Evolutionary conservation across 345 rosid species (phyloP).

Genomic region (Eucalyptus marginata): DNA sequence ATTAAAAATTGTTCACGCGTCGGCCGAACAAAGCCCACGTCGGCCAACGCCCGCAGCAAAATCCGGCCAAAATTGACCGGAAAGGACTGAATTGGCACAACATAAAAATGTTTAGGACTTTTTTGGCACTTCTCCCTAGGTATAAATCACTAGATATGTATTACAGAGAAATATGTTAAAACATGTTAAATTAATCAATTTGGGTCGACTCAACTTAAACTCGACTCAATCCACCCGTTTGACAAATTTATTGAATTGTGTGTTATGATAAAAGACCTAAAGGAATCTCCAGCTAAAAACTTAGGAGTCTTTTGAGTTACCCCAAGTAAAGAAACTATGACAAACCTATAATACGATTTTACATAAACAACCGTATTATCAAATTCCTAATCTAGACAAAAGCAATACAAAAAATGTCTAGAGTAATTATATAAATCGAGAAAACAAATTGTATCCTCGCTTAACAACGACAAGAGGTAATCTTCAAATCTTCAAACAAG

Average conservation of each 20-base stretch:
- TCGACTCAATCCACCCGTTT: accelerated
- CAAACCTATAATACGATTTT: not conserved
- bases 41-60: too few relatives aligned
- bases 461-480: not conserved
- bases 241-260: not conserved
- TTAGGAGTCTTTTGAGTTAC: not conserved
- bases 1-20: too few relatives aligned
- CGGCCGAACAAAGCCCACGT: too few relatives aligned
- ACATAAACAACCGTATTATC: not conserved
- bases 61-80: too few relatives aligned
- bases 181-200: too few relatives aligned
- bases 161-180: too few relatives aligned
- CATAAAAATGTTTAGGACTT: too few relatives aligned
- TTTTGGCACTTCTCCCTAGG: too few relatives aligned
- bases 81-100: too few relatives aligned
- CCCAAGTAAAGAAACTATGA: not conserved
- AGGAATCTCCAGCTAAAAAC: not conserved
- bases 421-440: not conserved
- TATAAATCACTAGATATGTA: too few relatives aligned
- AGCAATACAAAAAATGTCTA: not conserved
- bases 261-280: not conserved
- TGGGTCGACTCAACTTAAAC: too few relatives aligned
- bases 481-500: not conserved
- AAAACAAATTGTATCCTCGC: not conserved
- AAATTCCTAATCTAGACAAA: not conserved